Evolutionary conservation across 2,329 filamentous ascomycete genomes (phyloP).

Genomic region (Fusarium pseudocircinatum): DNA sequence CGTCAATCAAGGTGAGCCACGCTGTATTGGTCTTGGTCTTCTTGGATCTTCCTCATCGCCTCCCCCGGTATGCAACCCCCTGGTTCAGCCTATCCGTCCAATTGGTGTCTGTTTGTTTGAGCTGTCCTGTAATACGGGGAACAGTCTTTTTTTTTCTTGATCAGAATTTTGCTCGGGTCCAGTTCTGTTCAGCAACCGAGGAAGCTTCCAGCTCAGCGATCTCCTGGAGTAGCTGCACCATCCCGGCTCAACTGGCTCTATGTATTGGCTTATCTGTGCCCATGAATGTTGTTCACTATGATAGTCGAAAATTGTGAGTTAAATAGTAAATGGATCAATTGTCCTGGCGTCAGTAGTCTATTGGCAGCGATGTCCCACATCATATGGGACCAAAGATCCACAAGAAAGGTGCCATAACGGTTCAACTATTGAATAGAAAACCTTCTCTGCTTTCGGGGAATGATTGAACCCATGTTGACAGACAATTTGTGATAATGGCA

Average conservation of each 20-base stretch:
- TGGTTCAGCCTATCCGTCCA: slow-evolving; percentile 31
- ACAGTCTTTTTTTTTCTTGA: slow-evolving; percentile 5
- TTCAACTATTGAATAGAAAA: not conserved
- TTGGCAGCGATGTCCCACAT: slow-evolving; percentile 21
- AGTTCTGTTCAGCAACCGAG: slow-evolving; percentile 9
- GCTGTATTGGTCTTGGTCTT: slow-evolving; percentile 35
- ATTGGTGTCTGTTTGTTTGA: slow-evolving; percentile 29
- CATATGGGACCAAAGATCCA: slow-evolving; percentile 29
- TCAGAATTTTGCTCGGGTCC: slow-evolving; percentile 4
- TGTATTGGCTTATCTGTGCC: not conserved
- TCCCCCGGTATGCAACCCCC: slow-evolving; percentile 33
- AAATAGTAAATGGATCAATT: slow-evolving; percentile 7
- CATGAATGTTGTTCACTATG: slow-evolving; percentile 17
- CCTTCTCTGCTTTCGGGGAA: not conserved
- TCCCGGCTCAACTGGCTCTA: not conserved
- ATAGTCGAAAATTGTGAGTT: slow-evolving; percentile 3
- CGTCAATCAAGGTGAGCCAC: slow-evolving; percentile 21
- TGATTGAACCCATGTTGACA: not conserved
- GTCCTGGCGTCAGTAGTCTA: slow-evolving; percentile 16
- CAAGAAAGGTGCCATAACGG: slow-evolving; percentile 36
- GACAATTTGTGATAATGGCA: not conserved
- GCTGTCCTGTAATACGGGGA: slow-evolving; percentile 12
- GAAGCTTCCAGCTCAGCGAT: slow-evolving; percentile 14
- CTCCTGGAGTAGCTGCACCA: not conserved
- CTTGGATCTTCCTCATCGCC: slow-evolving; percentile 34